Evolutionary conservation across 345 rosid species (phyloP).

Genomic region (Excoecaria agallocha): DNA sequence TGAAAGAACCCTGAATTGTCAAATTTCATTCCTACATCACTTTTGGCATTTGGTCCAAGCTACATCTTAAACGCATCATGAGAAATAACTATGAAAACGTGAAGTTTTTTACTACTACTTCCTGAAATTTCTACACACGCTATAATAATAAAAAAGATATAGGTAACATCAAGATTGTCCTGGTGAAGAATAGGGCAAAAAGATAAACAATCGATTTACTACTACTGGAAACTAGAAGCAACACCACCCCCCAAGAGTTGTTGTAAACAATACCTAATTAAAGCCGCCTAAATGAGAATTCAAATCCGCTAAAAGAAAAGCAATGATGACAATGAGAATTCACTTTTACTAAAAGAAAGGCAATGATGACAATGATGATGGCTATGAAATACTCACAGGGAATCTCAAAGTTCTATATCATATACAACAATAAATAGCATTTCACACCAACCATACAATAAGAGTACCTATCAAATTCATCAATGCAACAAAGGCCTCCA

Average conservation of each 20-base stretch:
- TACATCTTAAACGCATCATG: not conserved
- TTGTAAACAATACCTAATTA: not conserved
- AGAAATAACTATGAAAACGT: not conserved
- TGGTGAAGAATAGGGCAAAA: not conserved
- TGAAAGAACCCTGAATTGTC: not conserved
- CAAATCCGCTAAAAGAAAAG: not conserved
- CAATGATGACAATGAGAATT: too few relatives aligned
- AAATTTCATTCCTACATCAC: not conserved
- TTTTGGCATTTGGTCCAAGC: not conserved
- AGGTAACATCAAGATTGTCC: not conserved
- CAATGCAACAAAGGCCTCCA: slow-evolving; percentile 98
- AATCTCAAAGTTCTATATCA: not conserved
- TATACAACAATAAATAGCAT: not conserved
- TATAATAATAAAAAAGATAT: not conserved
- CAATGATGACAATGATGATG: not conserved
- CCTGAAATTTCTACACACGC: not conserved
- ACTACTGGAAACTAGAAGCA: not conserved
- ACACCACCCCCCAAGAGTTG: not conserved
- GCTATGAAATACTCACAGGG: not conserved
- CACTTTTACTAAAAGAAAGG: too few relatives aligned
- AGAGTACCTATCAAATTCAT: slow-evolving; percentile 88
- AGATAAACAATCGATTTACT: not conserved
- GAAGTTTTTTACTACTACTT: not conserved
- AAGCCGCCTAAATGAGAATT: not conserved
- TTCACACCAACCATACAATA: slow-evolving; percentile 6